Conservation (phyloP, 495 filamentous ascomycete species). For the Sabuloglossum arenarium region DNA sequence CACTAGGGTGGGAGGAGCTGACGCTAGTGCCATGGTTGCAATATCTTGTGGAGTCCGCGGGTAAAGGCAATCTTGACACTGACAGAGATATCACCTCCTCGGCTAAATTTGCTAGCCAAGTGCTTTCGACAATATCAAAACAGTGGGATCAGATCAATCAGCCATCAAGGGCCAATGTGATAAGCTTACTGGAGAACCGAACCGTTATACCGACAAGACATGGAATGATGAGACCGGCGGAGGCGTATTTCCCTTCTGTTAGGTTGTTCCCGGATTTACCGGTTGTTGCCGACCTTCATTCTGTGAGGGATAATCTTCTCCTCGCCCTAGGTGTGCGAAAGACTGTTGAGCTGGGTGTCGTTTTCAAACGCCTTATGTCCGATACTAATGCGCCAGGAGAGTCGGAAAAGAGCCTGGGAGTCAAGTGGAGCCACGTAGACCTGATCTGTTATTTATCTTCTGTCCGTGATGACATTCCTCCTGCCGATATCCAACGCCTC, state of each 20-base stretch:
- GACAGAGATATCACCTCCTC: slow-evolving; percentile 46
- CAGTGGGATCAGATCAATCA: slow-evolving; percentile 60
- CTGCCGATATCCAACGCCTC: slow-evolving; percentile 60
- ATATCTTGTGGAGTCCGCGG: slow-evolving; percentile 46
- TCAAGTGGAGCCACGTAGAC: slow-evolving; percentile 80
- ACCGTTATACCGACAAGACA: slow-evolving; percentile 77
- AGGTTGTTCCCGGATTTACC: slow-evolving; percentile 89
- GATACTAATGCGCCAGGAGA: slow-evolving; percentile 21
- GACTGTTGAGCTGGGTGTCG: slow-evolving; percentile 80
- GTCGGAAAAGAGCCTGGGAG: slow-evolving; percentile 9
- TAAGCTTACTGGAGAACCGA: slow-evolving; percentile 36
- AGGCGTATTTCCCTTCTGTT: slow-evolving; percentile 84
- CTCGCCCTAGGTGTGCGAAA: slow-evolving; percentile 58
- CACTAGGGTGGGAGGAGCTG: slow-evolving; percentile 66
- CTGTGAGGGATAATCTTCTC: slow-evolving; percentile 79
- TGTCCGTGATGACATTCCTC: slow-evolving; percentile 75
- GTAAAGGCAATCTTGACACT: slow-evolving; percentile 20
- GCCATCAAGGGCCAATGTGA: slow-evolving; percentile 40
- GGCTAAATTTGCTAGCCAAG: slow-evolving; percentile 50
- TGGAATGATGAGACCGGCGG: slow-evolving; percentile 70
- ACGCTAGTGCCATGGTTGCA: slow-evolving; percentile 64
- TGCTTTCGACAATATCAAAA: slow-evolving; percentile 68
- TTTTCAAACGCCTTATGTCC: slow-evolving; percentile 68
- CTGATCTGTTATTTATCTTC: slow-evolving; percentile 84
- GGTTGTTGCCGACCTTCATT: slow-evolving; percentile 45